Evolutionary conservation across 129 eudicot genomes (phyloP), one percentile per base, ranked within the genome.

Genomic region (Apium graveolens): DNA sequence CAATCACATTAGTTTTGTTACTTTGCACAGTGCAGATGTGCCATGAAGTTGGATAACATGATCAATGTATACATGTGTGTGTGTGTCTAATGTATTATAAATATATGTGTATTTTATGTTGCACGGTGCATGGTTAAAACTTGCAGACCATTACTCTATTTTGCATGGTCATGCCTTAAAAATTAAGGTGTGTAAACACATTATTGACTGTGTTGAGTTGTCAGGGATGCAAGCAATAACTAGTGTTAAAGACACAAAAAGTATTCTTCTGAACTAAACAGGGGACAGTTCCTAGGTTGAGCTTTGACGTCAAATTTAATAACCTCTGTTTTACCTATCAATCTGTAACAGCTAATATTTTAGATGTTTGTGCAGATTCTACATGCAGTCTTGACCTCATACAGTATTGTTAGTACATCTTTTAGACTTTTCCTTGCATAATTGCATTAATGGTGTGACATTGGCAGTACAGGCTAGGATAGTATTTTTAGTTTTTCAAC

Each of bases 321-420:
- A 12, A 14, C 73, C 6, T 68, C 39, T 35, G 11, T 66, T 35
- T 35, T 31, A 17, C 44, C 18, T 31, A 69, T 31, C 42, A 69
- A 18, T 3, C n/a, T 17, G 41, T 35, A 10, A 55, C 41, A 24
- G 39, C 53, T 53, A 41, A 21, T 75, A 13, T 70, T 41, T 39
- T 38, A 26, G 35, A 63, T 43, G 38, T 41, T 11, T 49, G 51
- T 72, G 53, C 43, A 43, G 68, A 60, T 63, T 60, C 31, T 72
- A 6, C 37, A 29, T 24, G 44, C 51, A 81, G 60, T n/a, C 60
- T 44, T 49, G 18, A 44, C 55, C 49, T 44, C 55, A 27, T 73
- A 74, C 38, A 27, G 20, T 74, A 42, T 5, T 74, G 77, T 74
- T 74, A 74, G 57, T 44, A 26, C 24, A 73, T 73, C 26, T 38